Evolutionary conservation across 768 basidiomycete species (phyloP).

Genomic region (Dentipellis fragilis): DNA sequence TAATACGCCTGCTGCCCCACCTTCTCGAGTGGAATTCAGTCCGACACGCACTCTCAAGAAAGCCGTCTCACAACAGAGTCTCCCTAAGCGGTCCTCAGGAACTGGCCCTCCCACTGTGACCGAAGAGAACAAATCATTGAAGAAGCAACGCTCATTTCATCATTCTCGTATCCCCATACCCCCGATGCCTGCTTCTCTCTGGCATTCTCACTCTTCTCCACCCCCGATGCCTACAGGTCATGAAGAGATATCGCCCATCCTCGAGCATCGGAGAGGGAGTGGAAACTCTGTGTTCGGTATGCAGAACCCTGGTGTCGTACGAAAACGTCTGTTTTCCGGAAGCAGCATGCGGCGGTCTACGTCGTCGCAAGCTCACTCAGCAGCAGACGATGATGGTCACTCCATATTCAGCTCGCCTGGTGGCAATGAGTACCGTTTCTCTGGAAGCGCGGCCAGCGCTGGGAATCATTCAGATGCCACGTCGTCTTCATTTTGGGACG

Average conservation of each 20-base stretch:
- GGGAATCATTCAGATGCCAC: not conserved
- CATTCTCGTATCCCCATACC: conserved; percentile 46
- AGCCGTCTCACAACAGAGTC: conserved; percentile 46
- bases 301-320: conserved; percentile 17
- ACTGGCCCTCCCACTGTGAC: conserved; percentile 20
- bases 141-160: conserved; percentile 59
- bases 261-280: conserved; percentile 11
- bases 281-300: conserved; percentile 5
- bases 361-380: conserved; percentile 34
- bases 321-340: conserved; percentile 58
- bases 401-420: conserved; percentile 40
- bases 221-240: not conserved
- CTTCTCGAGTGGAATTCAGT: conserved; percentile 9
- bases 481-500: conserved; percentile 39
- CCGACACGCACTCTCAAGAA: conserved; percentile 34
- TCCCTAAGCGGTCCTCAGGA: conserved; percentile 20
- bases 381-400: conserved; percentile 41
- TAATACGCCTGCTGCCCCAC: not conserved
- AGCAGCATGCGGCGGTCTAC: conserved; percentile 39
- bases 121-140: conserved; percentile 25
- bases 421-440: not conserved
- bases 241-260: conserved; percentile 2
- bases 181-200: conserved; percentile 26
- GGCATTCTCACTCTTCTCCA: conserved; percentile 12
- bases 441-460: conserved; percentile 1